Conservation (phyloP, 768 basidiomycete genomes). For the Suillus variegatus region DNA sequence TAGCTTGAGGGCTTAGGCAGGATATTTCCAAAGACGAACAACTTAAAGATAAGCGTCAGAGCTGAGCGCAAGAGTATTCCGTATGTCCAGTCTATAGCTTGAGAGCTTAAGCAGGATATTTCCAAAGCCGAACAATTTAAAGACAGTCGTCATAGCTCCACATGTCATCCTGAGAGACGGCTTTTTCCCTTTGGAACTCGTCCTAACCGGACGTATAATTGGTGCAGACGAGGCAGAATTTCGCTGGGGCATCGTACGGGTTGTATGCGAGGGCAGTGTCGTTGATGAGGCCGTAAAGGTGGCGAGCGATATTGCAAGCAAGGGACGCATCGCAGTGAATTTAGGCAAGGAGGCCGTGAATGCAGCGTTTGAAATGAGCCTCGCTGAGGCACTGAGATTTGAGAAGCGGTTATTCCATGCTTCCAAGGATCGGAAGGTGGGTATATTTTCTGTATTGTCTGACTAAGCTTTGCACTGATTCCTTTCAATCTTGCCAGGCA, state of each 20-base stretch:
- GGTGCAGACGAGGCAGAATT: conserved; percentile 75
- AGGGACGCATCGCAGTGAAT: conserved; percentile 80
- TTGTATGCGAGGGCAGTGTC: conserved; percentile 79
- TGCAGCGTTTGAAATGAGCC: conserved; percentile 81
- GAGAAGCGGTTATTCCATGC: conserved; percentile 91
- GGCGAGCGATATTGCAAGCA: conserved; percentile 76
- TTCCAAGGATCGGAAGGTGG: conserved; percentile 89
- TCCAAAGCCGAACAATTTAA: too few relatives aligned
- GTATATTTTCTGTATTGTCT: conserved; percentile 23
- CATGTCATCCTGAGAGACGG: too few relatives aligned
- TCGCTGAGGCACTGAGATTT: conserved; percentile 82
- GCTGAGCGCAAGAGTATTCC: too few relatives aligned
- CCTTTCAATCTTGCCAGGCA: conserved; percentile 53
- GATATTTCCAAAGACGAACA: too few relatives aligned
- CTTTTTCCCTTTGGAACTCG: conserved; percentile 65
- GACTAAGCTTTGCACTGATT: conserved; percentile 8
- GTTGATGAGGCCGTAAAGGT: conserved; percentile 85
- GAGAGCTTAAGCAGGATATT: too few relatives aligned
- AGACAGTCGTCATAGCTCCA: too few relatives aligned
- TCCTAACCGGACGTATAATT: conserved; percentile 84
- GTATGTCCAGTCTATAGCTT: too few relatives aligned
- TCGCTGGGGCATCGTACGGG: conserved; percentile 82
- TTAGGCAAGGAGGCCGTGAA: conserved; percentile 95
- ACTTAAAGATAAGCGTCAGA: too few relatives aligned
- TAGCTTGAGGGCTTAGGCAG: too few relatives aligned